A percentile compares a stretch with the other conserved stretches of the same genome.
phyloP scores from a whole-genome alignment of 2,329 filamentous ascomycete species.

The Phaeosphaeria sp. region DNA sequence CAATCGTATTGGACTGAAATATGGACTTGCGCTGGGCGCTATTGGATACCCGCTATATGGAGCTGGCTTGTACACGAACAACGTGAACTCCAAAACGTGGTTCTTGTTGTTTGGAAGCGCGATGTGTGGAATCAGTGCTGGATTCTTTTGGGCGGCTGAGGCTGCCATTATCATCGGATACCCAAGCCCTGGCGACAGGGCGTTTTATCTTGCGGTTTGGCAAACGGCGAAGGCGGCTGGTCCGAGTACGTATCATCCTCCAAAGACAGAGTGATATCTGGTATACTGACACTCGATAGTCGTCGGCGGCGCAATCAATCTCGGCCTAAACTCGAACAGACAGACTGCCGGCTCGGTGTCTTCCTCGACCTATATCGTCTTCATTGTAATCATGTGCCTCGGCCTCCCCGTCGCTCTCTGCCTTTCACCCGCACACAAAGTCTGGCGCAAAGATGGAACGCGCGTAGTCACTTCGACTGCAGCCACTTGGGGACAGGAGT shows the following conservation, averaged over 20 bases:
- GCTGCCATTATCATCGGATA: constrained; percentile 53
- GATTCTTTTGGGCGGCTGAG: constrained; percentile 54
- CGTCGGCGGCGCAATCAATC: constrained; percentile 59
- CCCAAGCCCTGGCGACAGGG: constrained; percentile 45
- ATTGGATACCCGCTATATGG: constrained; percentile 53
- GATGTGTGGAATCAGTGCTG: constrained; percentile 49
- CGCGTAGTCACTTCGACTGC: constrained; percentile 33
- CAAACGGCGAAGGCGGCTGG: constrained; percentile 44
- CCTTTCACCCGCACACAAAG: constrained; percentile 55
- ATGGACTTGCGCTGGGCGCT: constrained; percentile 51
- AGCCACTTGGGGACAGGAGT: constrained; percentile 33
- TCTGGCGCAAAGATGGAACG: constrained; percentile 54
- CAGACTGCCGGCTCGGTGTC: constrained; percentile 49
- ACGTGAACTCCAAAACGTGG: constrained; percentile 47
- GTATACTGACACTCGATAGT: constrained; percentile 24
- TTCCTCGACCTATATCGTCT: constrained; percentile 53
- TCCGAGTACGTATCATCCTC: constrained; percentile 25
- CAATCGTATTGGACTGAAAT: constrained; percentile 45
- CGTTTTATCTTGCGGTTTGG: constrained; percentile 47
- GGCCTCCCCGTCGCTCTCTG: constrained; percentile 53
- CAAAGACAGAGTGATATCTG: neutral
- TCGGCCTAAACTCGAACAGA: constrained; percentile 55
- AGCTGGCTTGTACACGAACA: constrained; percentile 51
- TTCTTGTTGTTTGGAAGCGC: constrained; percentile 50
- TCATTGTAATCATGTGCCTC: constrained; percentile 58